Conservation (phyloP, 1,284 basidiomycete species). For the Amylostereum areolatum region DNA sequence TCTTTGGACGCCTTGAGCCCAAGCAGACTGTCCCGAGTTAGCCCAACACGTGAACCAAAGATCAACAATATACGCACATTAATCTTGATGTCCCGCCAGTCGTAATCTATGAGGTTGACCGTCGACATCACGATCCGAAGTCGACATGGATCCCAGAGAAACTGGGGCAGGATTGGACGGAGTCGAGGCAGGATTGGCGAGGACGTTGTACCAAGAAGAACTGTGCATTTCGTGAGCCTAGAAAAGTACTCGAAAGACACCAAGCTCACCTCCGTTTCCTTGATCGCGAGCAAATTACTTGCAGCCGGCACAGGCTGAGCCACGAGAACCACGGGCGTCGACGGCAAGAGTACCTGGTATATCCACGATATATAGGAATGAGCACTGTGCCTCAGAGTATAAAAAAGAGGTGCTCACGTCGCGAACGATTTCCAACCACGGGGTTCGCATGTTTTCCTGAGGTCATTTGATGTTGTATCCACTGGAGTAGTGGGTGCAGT, state of each 20-base stretch:
- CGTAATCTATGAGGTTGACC: conserved; percentile 67
- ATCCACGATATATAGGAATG: conserved; percentile 67
- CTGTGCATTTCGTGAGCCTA: conserved; percentile 24
- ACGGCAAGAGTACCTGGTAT: conserved; percentile 56
- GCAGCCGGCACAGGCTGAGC: conserved; percentile 44
- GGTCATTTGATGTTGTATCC: no score
- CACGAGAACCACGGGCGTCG: conserved; percentile 66
- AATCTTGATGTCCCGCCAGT: conserved; percentile 71
- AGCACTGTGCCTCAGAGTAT: conserved; percentile 28
- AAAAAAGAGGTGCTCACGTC: no score
- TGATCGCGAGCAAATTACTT: conserved; percentile 46
- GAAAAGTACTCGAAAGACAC: conserved; percentile 21
- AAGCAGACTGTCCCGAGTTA: conserved; percentile 44
- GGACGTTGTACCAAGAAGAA: conserved; percentile 56
- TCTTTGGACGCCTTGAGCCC: conserved; percentile 71
- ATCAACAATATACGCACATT: conserved; percentile 43
- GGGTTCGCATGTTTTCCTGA: no score
- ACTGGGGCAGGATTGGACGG: conserved; percentile 24
- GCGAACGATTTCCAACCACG: no score
- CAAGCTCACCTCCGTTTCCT: conserved; percentile 66
- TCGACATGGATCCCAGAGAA: conserved; percentile 70
- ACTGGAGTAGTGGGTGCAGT: no score
- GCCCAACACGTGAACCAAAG: neutral
- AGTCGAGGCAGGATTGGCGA: neutral
- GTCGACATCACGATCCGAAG: conserved; percentile 69